Percentiles rank a stretch among this genome's conserved stretches.
Evolutionary conservation across 2,329 filamentous ascomycete species (phyloP).

Genomic region (Calonectria ilicicola): DNA sequence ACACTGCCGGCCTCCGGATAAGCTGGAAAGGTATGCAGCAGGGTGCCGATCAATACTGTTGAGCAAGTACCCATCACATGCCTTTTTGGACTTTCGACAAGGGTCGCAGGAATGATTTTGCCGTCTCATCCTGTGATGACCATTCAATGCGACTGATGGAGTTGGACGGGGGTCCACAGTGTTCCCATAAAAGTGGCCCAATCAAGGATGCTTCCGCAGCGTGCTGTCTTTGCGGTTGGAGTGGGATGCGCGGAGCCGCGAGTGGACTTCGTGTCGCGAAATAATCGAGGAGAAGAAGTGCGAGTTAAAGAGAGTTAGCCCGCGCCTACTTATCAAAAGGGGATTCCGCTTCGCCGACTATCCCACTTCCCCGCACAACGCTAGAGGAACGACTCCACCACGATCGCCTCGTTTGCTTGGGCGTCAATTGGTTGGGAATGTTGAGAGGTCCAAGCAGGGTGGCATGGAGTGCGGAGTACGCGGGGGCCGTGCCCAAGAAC

Average conservation of each 20-base stretch:
- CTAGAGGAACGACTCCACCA: constrained; percentile 26
- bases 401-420: constrained; percentile 7
- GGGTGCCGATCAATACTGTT: constrained; percentile 19
- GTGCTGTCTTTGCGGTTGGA: not conserved
- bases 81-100: constrained; percentile 41
- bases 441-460: not conserved
- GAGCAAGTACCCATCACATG: constrained; percentile 40
- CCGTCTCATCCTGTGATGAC: constrained; percentile 25
- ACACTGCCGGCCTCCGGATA: constrained; percentile 3
- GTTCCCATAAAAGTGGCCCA: constrained; percentile 2
- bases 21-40: constrained; percentile 1
- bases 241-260: constrained; percentile 20
- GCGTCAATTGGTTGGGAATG: constrained; percentile 17
- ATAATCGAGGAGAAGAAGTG: constrained; percentile 1
- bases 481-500: not conserved
- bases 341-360: constrained; percentile 24
- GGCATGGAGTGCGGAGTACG: constrained; percentile 15
- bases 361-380: constrained; percentile 24
- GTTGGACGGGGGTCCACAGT: not conserved
- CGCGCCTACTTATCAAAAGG: constrained; percentile 19
- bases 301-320: constrained; percentile 13
- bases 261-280: not conserved
- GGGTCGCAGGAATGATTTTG: constrained; percentile 42
- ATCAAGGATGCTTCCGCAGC: constrained; percentile 8
- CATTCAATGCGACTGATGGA: constrained; percentile 13